Evolutionary conservation across 2,329 filamentous ascomycete species (phyloP).

Genomic region (Aspergillus sp.): DNA sequence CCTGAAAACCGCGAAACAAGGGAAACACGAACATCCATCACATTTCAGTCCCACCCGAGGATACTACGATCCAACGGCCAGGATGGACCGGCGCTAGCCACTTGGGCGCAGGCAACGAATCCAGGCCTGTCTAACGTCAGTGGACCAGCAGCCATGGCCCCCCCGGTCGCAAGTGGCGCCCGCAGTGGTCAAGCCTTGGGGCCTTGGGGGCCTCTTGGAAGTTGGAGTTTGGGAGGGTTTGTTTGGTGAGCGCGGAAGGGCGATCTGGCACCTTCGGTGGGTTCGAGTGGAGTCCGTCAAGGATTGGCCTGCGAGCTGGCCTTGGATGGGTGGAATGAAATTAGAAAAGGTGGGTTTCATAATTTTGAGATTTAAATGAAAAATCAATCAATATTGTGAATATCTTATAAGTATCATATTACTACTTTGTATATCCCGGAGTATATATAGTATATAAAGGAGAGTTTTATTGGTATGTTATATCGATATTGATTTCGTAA

Average conservation of each 20-base stretch:
- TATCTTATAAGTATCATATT: no score
- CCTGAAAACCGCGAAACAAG: constrained; percentile 3
- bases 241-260: constrained; percentile 15
- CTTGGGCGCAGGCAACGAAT: constrained; percentile 19
- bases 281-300: constrained; percentile 15
- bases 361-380: not conserved
- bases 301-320: constrained; percentile 13
- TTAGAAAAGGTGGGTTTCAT: not conserved
- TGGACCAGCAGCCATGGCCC: constrained; percentile 16
- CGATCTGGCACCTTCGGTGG: constrained; percentile 26
- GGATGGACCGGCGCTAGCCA: constrained; percentile 22
- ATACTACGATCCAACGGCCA: constrained; percentile 27
- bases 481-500: no score
- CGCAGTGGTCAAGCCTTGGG: constrained; percentile 24
- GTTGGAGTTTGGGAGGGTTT: constrained; percentile 14
- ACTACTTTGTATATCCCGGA: not conserved
- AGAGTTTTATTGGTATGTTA: no score
- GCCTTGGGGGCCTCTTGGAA: constrained; percentile 2
- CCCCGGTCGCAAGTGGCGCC: constrained; percentile 23
- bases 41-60: constrained; percentile 17
- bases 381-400: not conserved
- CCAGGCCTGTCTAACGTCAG: constrained; percentile 23
- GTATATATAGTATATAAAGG: not conserved
- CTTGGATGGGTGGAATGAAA: constrained; percentile 11
- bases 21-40: constrained; percentile 20